phyloP scores from a whole-genome alignment of 176 grass and related monocot species.

The Triticum aestivum region DNA sequence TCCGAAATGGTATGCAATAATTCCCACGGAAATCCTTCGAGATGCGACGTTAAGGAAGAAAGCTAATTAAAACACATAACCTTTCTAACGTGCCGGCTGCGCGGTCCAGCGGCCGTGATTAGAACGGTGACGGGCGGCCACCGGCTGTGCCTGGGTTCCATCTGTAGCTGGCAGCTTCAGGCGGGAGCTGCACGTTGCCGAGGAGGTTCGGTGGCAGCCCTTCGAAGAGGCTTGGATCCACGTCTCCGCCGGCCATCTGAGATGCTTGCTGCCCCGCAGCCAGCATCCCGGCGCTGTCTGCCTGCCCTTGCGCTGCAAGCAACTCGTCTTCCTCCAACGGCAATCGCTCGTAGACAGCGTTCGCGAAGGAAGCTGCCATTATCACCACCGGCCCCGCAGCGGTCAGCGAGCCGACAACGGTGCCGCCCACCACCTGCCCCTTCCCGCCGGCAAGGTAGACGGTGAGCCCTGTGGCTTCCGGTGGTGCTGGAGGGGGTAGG shows the following conservation, averaged over 20 bases:
- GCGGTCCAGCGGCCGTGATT: background rate
- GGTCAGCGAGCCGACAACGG: constrained; percentile 58
- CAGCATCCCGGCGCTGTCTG: constrained; percentile 45
- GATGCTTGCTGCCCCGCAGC: constrained; percentile 37
- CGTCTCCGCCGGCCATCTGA: constrained; percentile 38
- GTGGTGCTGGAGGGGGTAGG: constrained; percentile 74
- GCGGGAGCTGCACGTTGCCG: constrained; percentile 74
- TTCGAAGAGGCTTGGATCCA: constrained; percentile 65
- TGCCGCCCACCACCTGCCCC: constrained; percentile 82
- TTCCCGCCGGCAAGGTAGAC: constrained; percentile 79
- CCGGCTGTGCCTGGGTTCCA: constrained; percentile 41
- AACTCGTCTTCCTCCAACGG: constrained; percentile 75
- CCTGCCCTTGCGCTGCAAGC: constrained; percentile 43
- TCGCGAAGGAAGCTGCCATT: constrained; percentile 82
- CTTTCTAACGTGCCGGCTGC: constrained; percentile 18
- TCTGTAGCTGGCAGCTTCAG: constrained; percentile 49
- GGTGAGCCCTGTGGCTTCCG: constrained; percentile 73
- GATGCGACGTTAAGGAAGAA: constrained; percentile 20
- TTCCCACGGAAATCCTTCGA: constrained; percentile 28
- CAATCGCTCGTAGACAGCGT: constrained; percentile 79
- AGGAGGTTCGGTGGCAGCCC: constrained; percentile 74
- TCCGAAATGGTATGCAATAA: constrained; percentile 45
- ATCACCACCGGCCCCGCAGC: constrained; percentile 69
- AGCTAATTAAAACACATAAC: constrained; percentile 43
- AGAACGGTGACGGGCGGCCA: constrained; percentile 40